These are phyloP conservation scores for Xylariaceae sp. DNA, from an alignment of 2,329 filamentous ascomycete species.

Conservation along the genomic window DNA sequence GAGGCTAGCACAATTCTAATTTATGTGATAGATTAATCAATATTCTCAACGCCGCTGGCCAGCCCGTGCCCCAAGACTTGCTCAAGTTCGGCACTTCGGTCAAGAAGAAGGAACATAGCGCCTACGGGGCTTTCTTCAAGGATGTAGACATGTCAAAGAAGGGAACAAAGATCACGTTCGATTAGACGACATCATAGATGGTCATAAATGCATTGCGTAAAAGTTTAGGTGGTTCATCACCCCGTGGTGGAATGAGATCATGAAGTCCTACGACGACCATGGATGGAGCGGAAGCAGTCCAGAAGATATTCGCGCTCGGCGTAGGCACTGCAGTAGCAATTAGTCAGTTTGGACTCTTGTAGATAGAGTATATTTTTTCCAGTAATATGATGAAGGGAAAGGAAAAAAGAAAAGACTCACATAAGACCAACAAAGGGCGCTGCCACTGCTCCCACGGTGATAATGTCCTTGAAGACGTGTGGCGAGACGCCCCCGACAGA, in stretches of 20 bases:
- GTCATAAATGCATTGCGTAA: slow-evolving; percentile 1
- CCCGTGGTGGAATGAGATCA: slow-evolving; percentile 10
- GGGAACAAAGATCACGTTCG: slow-evolving; percentile 90
- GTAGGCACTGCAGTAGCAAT: slow-evolving; percentile 45
- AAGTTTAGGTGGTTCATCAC: slow-evolving; percentile 6
- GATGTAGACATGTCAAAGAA: slow-evolving; percentile 79
- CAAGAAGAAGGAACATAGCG: slow-evolving; percentile 96
- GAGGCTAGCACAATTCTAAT: no score
- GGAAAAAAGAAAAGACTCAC: slow-evolving; percentile 46
- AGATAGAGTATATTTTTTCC: background rate
- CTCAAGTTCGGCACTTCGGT: slow-evolving; percentile 97
- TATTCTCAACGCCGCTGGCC: slow-evolving; percentile 87
- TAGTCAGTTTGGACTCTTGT: slow-evolving; percentile 13
- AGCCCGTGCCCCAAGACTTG: slow-evolving; percentile 83
- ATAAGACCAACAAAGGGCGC: slow-evolving; percentile 51
- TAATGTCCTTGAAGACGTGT: slow-evolving; percentile 36
- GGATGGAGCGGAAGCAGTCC: slow-evolving; percentile 46
- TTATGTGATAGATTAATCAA: slow-evolving; percentile 79
- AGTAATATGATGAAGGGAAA: slow-evolving; percentile 14
- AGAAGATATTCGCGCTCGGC: slow-evolving; percentile 53
- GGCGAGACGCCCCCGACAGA: slow-evolving; percentile 30
- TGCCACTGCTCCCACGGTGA: slow-evolving; percentile 48
- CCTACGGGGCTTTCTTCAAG: slow-evolving; percentile 94
- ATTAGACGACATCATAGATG: slow-evolving; percentile 35
- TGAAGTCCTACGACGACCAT: slow-evolving; percentile 24